Base-by-base conservation (phyloP, 1,284 basidiomycete genomes). In the Pholiota adiposa region DNA sequence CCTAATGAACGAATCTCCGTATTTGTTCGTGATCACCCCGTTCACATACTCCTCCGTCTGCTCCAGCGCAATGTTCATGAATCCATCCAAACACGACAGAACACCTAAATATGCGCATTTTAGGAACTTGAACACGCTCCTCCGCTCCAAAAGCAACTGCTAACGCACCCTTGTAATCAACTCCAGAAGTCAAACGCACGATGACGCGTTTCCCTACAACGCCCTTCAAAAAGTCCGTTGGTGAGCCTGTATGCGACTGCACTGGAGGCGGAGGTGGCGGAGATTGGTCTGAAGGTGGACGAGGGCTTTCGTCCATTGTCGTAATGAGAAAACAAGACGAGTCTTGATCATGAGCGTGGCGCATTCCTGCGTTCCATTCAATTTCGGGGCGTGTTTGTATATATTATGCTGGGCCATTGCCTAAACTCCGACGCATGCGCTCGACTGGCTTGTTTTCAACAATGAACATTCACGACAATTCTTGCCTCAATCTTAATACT, bases 41-140 rank as follows among this genome's bases (percentile, higher is more conserved):
- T 93, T 91, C 12, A 97, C 93, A 74, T 94, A 90, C 77, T 99
- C 97, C 75, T 96, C 93, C 1, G 96, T 98, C 73, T 98, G 91
- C 77, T 99, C 97, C 49, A 99, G 79, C 3, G 96, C 97, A 58
- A 99, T 98, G 78, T 99, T 99, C 97, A 99, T 96, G 74, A 95
- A 96, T 0, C 96, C 97, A 75, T 99, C 97, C 21, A 99, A 83
- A 73, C 97, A 98, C 6, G 94, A 96, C n/a, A 99, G 79, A 1
- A 96, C 83, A 38, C 96, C 96, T 98, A 50, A 34, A 21, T 40
- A 21, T 51, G 57, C 16, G 21, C 41, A 11, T 14, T 23, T 31
- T 29, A 33, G 38, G 12, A 16, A 52, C 29, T 43, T 36, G 48
- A 40, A 75, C 8, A 3, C n/a, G 21, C n/a, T n/a, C n/a, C n/a